Base-by-base conservation (phyloP, 495 filamentous ascomycete genomes). In the Schizothecium vesticola region DNA sequence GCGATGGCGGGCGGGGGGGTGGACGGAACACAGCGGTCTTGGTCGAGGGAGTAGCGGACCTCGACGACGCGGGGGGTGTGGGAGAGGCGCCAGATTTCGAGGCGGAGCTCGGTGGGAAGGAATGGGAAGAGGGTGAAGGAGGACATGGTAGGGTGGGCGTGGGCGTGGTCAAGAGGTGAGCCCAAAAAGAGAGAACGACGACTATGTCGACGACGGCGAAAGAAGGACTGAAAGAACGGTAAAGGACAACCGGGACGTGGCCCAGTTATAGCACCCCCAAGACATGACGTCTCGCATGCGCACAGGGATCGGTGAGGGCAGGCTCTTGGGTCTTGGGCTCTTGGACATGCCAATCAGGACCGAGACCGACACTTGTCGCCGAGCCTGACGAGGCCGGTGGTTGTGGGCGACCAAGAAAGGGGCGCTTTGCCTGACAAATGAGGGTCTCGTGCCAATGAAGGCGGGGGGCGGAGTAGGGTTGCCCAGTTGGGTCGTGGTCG, bases 91-190 rank as follows among this genome's bases (percentile, higher is more conserved):
- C 81, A 86, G 70, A 86, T 82, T 51, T 83, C 72, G 61, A 83
- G 77, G 61, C 84, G 83, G 36, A 85, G 78, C 76, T 86, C 84
- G 33, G 78, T 59, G 29, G 84, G 81, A 12, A 86, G 76, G 16
- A 65, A 29, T 23, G 71, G 59, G 72, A 85, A 86, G 67, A 78
- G 71, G 57, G 72, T 63, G 68, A 85, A 85, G n/a, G 70, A 65
- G 16, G 68, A 21, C 16, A 29, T 59, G 22, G 25, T 8, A 10
- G 64, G 9, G 57, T 24, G 22, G 64, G 23, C 21, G 9, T 29
- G 28, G 63, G 29, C 3, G 51, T 1, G 59, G 56, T 12, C 11
- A 11, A 36, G 16, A 51, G 16, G 19, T 7, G 1, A 9, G 43
- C 16, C 43, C 19, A 19, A 7, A 51, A 19, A n/a, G 43, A 51